Base-by-base conservation (phyloP, 768 basidiomycete species). In the Tulasnella sp. region DNA sequence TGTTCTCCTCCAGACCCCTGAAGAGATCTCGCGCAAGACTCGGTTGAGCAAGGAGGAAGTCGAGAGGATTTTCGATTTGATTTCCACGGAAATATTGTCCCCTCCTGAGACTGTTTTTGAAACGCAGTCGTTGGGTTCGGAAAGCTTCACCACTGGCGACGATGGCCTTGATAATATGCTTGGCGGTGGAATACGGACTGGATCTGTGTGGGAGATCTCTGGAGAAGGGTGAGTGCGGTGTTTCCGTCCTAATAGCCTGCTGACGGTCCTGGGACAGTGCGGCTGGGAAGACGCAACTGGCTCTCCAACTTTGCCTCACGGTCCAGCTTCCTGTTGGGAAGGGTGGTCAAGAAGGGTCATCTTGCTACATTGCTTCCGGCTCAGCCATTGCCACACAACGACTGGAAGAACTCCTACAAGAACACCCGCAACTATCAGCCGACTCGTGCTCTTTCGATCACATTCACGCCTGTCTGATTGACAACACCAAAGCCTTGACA, bases 271-370 rank as follows among this genome's bases (percentile, higher is more conserved):
- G 36, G 39, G 68, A 68, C 81, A 99, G 97, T 81, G 91, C 95
- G 31, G 90, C 97, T 36, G 97, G 97, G 49, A 99, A 99, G 84
- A 95, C 95, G 0, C 96, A 99, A 80, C 83, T 99, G 5, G 93
- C 92, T 3, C 85, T 99, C 17, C 95, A 96, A 79, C 86, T 94
- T 25, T 89, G 93, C 3, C 84, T 97, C 38, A 85, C 88, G 29
- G 91, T 93, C 0, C 96, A 98, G 81, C 85, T 93, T 0, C 89
- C 92, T 31, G 80, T 29, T 67, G 80, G 82, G 64, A 83, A 85
- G 5, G 89, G 89, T 11, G 93, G 91, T 29, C 82, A 91, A 37
- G 84, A 81, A 12, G 93, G 91, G 40, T 89, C 91, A 0, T 84
- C 90, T 1, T 93, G 92, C 81, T 95, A 93, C 83, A 83, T 97